A percentile compares a stretch with the other conserved stretches of the same genome.
Conservation (phyloP, 2,329 filamentous ascomycete species). For the Aspergillus sp. region DNA sequence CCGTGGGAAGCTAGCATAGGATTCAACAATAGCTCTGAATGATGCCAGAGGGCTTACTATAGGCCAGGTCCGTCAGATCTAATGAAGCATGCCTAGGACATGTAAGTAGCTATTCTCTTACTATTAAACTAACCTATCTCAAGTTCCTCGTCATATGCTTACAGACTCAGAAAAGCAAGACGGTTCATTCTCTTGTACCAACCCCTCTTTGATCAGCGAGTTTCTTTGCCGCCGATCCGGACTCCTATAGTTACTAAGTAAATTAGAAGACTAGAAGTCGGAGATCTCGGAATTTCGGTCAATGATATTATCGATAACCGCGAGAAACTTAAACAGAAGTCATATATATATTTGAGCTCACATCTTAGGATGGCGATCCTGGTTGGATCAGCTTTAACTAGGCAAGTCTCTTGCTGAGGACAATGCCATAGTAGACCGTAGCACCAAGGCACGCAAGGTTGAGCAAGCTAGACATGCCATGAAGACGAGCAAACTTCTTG, state of each 20-base stretch:
- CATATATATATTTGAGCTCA: neutral
- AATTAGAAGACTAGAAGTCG: neutral
- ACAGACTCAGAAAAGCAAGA: neutral
- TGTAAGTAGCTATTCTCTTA: too few relatives aligned
- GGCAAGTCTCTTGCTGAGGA: slow-evolving; percentile 55
- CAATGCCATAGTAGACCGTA: slow-evolving; percentile 74
- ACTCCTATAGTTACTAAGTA: neutral
- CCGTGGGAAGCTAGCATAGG: too few relatives aligned
- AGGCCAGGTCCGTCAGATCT: too few relatives aligned
- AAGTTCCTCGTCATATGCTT: neutral
- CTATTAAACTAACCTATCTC: neutral
- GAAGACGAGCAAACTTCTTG: slow-evolving; percentile 73
- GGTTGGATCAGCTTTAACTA: neutral
- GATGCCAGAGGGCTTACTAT: too few relatives aligned
- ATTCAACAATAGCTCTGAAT: too few relatives aligned
- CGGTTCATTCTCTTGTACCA: neutral
- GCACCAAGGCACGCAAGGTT: slow-evolving; percentile 72
- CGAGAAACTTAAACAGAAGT: neutral
- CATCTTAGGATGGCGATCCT: neutral
- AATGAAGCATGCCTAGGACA: too few relatives aligned
- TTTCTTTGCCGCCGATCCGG: neutral
- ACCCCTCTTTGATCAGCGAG: neutral
- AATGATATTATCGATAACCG: neutral
- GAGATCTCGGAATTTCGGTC: neutral
- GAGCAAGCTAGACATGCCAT: slow-evolving; percentile 76